A percentile compares a stretch with the other conserved stretches of the same genome.
Evolutionary conservation across 106 monocot species (phyloP).

Genomic region (Posidonia australis): DNA sequence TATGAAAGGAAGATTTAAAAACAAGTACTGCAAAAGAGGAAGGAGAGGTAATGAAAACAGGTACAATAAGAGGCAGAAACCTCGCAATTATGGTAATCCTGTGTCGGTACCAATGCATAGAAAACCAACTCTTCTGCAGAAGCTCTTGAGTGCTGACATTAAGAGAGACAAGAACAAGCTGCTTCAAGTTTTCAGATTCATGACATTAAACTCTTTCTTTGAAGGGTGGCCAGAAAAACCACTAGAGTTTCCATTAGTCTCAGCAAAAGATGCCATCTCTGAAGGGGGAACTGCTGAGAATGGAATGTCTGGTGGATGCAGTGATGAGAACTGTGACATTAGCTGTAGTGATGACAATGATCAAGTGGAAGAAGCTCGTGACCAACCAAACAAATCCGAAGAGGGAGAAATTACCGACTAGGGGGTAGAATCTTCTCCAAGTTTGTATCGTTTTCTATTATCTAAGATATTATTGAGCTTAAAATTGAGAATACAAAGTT

Average conservation of each 20-base stretch:
- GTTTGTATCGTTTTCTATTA: too few relatives aligned
- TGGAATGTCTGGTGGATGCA: neutral
- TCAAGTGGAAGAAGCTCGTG: constrained; percentile 5
- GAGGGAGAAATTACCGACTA: constrained; percentile 23
- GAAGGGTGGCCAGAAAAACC: constrained; percentile 34
- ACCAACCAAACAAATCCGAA: constrained; percentile 16
- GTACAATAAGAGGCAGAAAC: constrained; percentile 32
- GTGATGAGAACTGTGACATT: neutral
- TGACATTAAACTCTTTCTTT: constrained; percentile 77
- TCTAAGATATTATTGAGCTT: too few relatives aligned
- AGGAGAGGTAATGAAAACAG: constrained; percentile 20
- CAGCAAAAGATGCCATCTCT: constrained; percentile 16
- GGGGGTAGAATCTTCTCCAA: neutral
- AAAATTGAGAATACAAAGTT: too few relatives aligned
- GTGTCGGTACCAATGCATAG: constrained; percentile 5
- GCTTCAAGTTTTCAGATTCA: constrained; percentile 74
- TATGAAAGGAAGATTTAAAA: neutral
- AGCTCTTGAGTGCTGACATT: constrained; percentile 67
- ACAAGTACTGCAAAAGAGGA: constrained; percentile 27
- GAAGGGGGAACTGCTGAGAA: neutral
- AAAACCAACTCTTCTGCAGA: constrained; percentile 70
- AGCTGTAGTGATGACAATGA: neutral
- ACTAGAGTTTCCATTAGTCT: constrained; percentile 42
- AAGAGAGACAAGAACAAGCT: constrained; percentile 54
- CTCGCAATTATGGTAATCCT: constrained; percentile 3